These are phyloP conservation scores for Lentinus tigrinus DNA, from an alignment of 768 basidiomycete species.

Conservation along the genomic window DNA sequence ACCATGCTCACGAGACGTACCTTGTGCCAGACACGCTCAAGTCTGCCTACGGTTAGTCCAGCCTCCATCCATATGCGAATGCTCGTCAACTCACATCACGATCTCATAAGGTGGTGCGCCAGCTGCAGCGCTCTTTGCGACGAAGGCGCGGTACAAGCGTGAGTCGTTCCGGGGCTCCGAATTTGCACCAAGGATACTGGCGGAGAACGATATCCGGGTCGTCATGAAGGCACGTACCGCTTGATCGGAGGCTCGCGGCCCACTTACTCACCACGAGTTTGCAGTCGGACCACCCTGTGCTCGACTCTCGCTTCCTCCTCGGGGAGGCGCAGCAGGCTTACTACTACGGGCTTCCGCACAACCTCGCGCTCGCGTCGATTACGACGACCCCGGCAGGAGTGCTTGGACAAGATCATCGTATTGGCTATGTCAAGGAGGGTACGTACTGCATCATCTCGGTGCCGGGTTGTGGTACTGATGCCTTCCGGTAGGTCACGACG, in stretches of 20 bases:
- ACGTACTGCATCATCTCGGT: neutral
- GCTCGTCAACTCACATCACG: neutral
- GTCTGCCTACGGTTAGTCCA: constrained; percentile 47
- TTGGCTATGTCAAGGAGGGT: constrained; percentile 63
- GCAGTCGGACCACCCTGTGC: constrained; percentile 53
- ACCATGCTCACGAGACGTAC: constrained; percentile 88
- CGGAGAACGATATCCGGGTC: constrained; percentile 55
- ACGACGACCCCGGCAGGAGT: constrained; percentile 70
- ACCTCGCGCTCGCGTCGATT: constrained; percentile 67
- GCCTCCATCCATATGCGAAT: neutral
- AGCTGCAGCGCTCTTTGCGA: constrained; percentile 78
- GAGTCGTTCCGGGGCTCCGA: constrained; percentile 66
- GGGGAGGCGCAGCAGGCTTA: constrained; percentile 66
- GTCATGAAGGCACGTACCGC: constrained; percentile 51
- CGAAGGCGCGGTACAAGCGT: constrained; percentile 66
- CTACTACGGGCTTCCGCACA: constrained; percentile 65
- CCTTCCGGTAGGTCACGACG: neutral
- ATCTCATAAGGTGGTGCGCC: constrained; percentile 48
- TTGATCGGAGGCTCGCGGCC: too few species aligned
- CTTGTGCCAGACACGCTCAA: constrained; percentile 82
- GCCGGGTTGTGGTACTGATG: neutral
- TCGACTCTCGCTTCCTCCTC: constrained; percentile 56
- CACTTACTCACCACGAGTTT: neutral
- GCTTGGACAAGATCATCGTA: constrained; percentile 70
- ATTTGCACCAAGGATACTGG: constrained; percentile 59